Evolutionary conservation across 2,329 filamentous ascomycete genomes (phyloP).

Genomic region (Chrysoporthe puriensis): DNA sequence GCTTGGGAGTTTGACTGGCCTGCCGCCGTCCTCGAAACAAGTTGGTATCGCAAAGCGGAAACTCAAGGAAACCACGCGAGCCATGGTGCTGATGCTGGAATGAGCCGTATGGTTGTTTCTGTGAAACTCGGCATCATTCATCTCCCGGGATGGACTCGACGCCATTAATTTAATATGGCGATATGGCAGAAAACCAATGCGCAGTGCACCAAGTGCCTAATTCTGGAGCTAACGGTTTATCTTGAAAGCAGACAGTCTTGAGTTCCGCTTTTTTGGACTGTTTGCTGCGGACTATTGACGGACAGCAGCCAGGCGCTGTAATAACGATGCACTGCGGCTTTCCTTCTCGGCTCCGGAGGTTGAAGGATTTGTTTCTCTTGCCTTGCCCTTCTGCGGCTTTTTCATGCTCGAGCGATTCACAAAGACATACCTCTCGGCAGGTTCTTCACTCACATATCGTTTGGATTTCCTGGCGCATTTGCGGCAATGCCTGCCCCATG

Average conservation of each 20-base stretch:
- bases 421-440: background rate
- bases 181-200: background rate
- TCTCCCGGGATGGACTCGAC: background rate
- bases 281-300: too few species aligned
- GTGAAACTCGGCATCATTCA: background rate
- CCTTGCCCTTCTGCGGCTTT: too few species aligned
- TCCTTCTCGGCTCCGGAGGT: too few species aligned
- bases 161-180: background rate
- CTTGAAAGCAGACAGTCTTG: background rate
- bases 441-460: background rate
- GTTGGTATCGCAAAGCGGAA: slow-evolving; percentile 21
- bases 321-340: background rate
- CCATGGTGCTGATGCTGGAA: slow-evolving; percentile 23
- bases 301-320: too few species aligned
- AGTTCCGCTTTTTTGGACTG: too few species aligned
- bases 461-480: slow-evolving; percentile 10
- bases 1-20: slow-evolving; percentile 22
- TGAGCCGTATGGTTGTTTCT: background rate
- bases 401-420: too few species aligned
- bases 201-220: slow-evolving; percentile 12
- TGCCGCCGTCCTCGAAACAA: slow-evolving; percentile 22
- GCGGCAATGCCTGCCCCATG: slow-evolving; percentile 22
- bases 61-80: slow-evolving; percentile 23
- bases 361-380: too few species aligned
- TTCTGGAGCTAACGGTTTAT: slow-evolving; percentile 3